Conservation (phyloP, 371 early-diverging fungal genomes). For the Synchytrium microbalum region DNA sequence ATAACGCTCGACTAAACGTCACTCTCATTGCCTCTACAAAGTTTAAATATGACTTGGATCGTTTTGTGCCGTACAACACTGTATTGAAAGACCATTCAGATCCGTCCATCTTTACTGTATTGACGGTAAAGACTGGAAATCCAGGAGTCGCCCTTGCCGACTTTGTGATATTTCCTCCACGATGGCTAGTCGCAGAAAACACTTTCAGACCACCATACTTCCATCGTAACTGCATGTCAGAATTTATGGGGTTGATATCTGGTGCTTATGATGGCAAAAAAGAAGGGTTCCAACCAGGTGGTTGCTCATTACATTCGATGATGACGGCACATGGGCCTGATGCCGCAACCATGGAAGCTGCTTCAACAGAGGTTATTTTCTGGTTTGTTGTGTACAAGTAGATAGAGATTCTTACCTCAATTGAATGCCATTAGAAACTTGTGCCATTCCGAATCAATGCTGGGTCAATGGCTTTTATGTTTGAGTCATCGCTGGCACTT, state of each 20-base stretch:
- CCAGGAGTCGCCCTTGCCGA: conserved; percentile 90
- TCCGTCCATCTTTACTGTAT: conserved; percentile 91
- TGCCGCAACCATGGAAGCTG: conserved; percentile 69
- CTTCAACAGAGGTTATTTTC: conserved; percentile 62
- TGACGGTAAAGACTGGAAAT: conserved; percentile 79
- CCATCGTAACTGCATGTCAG: conserved; percentile 85
- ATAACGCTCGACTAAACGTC: no score
- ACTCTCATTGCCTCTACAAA: no score
- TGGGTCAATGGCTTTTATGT: conserved; percentile 88
- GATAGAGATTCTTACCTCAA: conserved; percentile 65
- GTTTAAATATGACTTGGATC: conserved; percentile 2
- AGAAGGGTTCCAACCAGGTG: conserved; percentile 83
- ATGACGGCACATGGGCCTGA: conserved; percentile 96
- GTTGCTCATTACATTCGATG: conserved; percentile 65
- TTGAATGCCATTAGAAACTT: no score
- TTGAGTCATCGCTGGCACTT: conserved; percentile 79
- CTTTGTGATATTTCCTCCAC: conserved; percentile 95
- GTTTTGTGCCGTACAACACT: background rate
- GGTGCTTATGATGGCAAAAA: conserved; percentile 92
- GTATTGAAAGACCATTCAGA: conserved; percentile 33
- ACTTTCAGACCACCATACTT: conserved; percentile 91
- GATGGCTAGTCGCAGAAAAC: conserved; percentile 88
- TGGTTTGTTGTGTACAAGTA: no score
- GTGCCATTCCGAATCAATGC: conserved; percentile 45
- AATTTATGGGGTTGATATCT: conserved; percentile 92